phyloP scores from a whole-genome alignment of 106 monocot genomes.

The Dendrobium nobile region DNA sequence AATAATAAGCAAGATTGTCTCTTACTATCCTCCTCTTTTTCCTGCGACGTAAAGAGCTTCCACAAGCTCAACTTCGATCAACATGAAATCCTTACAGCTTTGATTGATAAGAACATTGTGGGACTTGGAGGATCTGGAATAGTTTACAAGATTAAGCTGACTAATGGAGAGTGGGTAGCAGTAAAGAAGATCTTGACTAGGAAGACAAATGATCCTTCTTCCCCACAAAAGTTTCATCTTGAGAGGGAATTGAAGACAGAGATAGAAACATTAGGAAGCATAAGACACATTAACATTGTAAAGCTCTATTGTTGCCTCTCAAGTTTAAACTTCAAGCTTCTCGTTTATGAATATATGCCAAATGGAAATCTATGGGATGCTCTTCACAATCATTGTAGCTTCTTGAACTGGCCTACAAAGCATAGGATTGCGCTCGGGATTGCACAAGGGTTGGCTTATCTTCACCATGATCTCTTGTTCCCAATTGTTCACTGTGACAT shows the following conservation, averaged over 20 bases:
- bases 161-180: conserved; percentile 71
- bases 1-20: conserved; percentile 39
- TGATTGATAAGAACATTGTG: conserved; percentile 87
- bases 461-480: conserved; percentile 82
- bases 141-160: conserved; percentile 78
- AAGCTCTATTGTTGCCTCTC: conserved; percentile 94
- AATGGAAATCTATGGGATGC: conserved; percentile 95
- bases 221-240: conserved; percentile 15
- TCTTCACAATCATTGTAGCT: conserved; percentile 47
- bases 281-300: conserved; percentile 95
- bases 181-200: conserved; percentile 78
- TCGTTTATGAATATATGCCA: conserved; percentile 93
- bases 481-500: conserved; percentile 87
- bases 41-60: conserved; percentile 89
- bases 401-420: conserved; percentile 70
- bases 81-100: conserved; percentile 71
- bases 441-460: conserved; percentile 77
- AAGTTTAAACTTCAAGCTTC: conserved; percentile 54
- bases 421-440: conserved; percentile 78
- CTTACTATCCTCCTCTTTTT: conserved; percentile 37
- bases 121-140: conserved; percentile 88
- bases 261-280: conserved; percentile 78
- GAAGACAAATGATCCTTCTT: conserved; percentile 19
- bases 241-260: conserved; percentile 70
- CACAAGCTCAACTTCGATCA: conserved; percentile 86